Evolutionary conservation across 768 basidiomycete genomes (phyloP), one percentile per base, ranked within the genome.

Genomic region (Paxillus ammoniavirescens): DNA sequence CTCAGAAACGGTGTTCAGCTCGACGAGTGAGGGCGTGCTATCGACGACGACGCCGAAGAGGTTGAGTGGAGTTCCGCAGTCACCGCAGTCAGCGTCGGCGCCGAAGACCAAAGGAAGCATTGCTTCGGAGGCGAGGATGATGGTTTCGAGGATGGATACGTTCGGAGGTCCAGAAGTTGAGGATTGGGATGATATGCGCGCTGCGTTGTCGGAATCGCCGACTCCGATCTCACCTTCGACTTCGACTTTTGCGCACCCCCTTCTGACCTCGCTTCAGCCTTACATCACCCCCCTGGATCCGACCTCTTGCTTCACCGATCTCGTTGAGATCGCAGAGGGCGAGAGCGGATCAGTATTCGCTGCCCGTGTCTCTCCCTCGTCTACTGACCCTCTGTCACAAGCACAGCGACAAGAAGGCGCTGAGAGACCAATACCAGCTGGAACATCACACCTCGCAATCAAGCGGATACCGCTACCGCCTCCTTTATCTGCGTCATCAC

Each of bases 291-390:
- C 83, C 1, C 67, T 81, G 17, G 81, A 91, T 63, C 90, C 89
- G 4, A 74, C 78, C 1, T 75, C 80, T 4, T 78, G 81, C 53
- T 92, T 88, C 67, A 70, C 76, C 8, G 82, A 89, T 55, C 72
- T 91, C 43, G 80, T 79, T 50, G 91, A 91, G 70, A 86, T 93
- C 28, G 91, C 89, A 0, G 87, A 92, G 65, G 90, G 91, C 31
- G 91, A 92, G 64, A 87, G 81, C 40, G 91, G 91, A 4, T 84
- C 81, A 2, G 87, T 93, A 17, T 82, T 72, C 53, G 73, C 75
- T 14, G 80, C 78, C 2, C 64, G 66, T 26, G 66, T 77, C 6
- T 42, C 17, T 14, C 30, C 56, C 10, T 60, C 52, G 4, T 47
- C 38, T 64, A 67, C 49, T 10, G 46, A 51, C 10, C 28, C 31